Evolutionary conservation across 2,329 filamentous ascomycete species (phyloP).

Genomic region (Colletotrichum salicis): DNA sequence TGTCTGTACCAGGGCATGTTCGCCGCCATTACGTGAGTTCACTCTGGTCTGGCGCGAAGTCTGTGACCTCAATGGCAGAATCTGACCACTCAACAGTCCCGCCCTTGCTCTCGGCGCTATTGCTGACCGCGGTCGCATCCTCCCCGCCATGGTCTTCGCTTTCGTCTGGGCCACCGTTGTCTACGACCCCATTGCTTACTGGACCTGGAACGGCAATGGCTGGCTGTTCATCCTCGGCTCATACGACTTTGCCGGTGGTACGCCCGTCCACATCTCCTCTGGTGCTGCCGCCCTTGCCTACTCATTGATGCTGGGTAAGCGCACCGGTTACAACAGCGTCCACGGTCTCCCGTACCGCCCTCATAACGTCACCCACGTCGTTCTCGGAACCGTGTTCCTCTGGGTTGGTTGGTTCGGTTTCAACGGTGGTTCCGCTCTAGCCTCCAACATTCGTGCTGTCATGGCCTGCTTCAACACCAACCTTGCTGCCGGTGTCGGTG

Average conservation of each 20-base stretch:
- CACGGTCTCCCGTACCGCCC: slow-evolving; percentile 74
- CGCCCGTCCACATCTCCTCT: slow-evolving; percentile 79
- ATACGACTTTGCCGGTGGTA: slow-evolving; percentile 80
- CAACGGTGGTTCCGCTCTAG: slow-evolving; percentile 86
- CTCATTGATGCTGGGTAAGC: slow-evolving; percentile 78
- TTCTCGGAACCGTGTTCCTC: slow-evolving; percentile 78
- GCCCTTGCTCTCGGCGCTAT: slow-evolving; percentile 70
- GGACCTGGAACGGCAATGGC: slow-evolving; percentile 80
- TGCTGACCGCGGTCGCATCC: slow-evolving; percentile 69
- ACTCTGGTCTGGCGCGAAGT: neutral
- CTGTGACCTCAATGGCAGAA: neutral
- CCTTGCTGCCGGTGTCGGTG: slow-evolving; percentile 82
- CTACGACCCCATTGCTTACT: slow-evolving; percentile 79
- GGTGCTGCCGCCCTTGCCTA: slow-evolving; percentile 79
- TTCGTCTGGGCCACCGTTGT: slow-evolving; percentile 79
- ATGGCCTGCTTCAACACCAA: slow-evolving; percentile 93
- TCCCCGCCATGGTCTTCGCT: slow-evolving; percentile 72
- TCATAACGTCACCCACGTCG: slow-evolving; percentile 79
- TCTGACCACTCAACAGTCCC: slow-evolving; percentile 49
- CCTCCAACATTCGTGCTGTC: slow-evolving; percentile 85
- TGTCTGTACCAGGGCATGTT: slow-evolving; percentile 92
- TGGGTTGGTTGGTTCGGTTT: slow-evolving; percentile 99
- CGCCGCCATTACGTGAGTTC: slow-evolving; percentile 84
- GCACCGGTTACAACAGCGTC: slow-evolving; percentile 69
- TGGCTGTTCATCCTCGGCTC: slow-evolving; percentile 77